These are phyloP conservation scores for Gossypium davidsonii DNA, from an alignment of 441 rosid species.

Conservation along the genomic window DNA sequence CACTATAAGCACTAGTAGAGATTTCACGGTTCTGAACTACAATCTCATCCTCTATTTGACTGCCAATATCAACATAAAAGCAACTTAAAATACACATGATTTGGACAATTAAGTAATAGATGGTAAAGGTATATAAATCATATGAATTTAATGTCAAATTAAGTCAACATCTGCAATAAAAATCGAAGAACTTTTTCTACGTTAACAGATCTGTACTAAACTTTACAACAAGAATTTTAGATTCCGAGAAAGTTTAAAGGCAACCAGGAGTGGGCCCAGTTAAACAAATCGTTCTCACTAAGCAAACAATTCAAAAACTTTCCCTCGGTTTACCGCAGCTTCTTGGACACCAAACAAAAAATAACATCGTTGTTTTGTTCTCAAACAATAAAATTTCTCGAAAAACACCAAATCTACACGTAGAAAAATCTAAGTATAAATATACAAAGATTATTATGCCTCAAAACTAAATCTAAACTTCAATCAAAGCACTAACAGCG, in stretches of 20 bases:
- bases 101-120: conserved; percentile 6
- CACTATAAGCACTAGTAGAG: neutral
- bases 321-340: neutral
- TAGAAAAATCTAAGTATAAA: neutral
- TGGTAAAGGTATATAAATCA: conserved; percentile 14
- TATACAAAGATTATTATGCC: neutral
- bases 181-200: neutral
- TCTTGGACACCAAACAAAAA: conserved; percentile 2
- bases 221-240: neutral
- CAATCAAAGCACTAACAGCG: neutral
- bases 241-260: neutral
- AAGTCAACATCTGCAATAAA: neutral
- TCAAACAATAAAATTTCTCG: neutral
- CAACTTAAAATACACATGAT: conserved; percentile 17
- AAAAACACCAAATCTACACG: neutral
- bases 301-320: neutral
- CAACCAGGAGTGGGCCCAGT: neutral
- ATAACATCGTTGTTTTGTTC: neutral
- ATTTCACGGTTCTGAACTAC: neutral
- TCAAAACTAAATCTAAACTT: conserved; percentile 4
- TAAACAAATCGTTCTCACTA: neutral
- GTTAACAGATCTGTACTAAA: neutral
- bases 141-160: neutral
- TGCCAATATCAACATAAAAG: neutral
- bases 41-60: conserved; percentile 1